A percentile compares a stretch with the other conserved stretches of the same genome.
Conservation (phyloP, 495 filamentous ascomycete species). For the Parathielavia hyrcaniae region DNA sequence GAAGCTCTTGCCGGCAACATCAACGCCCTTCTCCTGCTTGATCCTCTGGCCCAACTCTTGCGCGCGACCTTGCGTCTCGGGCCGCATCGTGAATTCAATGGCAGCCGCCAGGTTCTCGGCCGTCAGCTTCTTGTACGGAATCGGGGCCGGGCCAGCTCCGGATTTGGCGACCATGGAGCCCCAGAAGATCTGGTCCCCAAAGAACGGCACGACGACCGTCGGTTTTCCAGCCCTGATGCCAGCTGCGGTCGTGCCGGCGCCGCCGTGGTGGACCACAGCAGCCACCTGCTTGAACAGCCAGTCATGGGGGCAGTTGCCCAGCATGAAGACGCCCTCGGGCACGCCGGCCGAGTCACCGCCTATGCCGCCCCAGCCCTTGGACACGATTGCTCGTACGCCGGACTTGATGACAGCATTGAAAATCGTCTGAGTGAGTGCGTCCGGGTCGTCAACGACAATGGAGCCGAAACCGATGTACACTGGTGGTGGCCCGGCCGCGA, state of each 20-base stretch:
- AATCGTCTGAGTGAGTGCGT: slow-evolving; percentile 58
- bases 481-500: slow-evolving; percentile 57
- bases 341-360: slow-evolving; percentile 55
- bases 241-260: slow-evolving; percentile 73
- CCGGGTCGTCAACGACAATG: slow-evolving; percentile 71
- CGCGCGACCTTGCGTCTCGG: slow-evolving; percentile 51
- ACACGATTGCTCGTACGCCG: slow-evolving; percentile 68
- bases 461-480: slow-evolving; percentile 80
- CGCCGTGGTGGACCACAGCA: slow-evolving; percentile 74
- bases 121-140: slow-evolving; percentile 63
- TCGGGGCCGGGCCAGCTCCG: slow-evolving; percentile 65
- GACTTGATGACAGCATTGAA: slow-evolving; percentile 60
- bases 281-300: slow-evolving; percentile 75
- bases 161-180: slow-evolving; percentile 66
- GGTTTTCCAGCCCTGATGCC: slow-evolving; percentile 63
- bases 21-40: slow-evolving; percentile 56
- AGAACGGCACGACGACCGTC: slow-evolving; percentile 75
- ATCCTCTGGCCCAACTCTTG: slow-evolving; percentile 56
- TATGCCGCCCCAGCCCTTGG: slow-evolving; percentile 74
- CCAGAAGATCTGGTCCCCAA: slow-evolving; percentile 84
- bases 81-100: slow-evolving; percentile 52
- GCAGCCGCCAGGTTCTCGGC: slow-evolving; percentile 56
- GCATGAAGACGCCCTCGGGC: slow-evolving; percentile 65
- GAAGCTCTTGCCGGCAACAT: slow-evolving; percentile 60
- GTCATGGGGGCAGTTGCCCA: slow-evolving; percentile 74